These are phyloP conservation scores for Stephania cephalantha DNA, from an alignment of 164 flowering plant species.

Conservation along the genomic window DNA sequence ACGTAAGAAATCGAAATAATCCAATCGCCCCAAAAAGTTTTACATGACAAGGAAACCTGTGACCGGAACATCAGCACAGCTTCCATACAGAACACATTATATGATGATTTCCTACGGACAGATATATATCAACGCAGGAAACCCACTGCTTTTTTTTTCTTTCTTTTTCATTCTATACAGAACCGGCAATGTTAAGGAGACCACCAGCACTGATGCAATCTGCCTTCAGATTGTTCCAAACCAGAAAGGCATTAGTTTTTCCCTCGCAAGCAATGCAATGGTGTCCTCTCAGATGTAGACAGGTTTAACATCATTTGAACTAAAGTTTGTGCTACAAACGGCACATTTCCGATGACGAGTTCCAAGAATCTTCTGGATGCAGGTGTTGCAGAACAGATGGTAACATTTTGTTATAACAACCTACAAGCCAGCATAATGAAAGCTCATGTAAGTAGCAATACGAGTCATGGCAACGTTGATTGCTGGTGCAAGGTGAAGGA, in stretches of 20 bases:
- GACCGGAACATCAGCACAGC: not conserved
- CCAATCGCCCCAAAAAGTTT: slow-evolving; percentile 12
- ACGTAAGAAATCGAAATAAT: slow-evolving; percentile 12
- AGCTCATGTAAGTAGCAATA: not conserved
- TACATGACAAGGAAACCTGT: not conserved
- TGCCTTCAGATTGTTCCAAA: not conserved
- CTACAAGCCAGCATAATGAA: slow-evolving; percentile 31
- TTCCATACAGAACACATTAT: not conserved
- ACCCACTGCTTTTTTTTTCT: not conserved
- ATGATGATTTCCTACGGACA: not conserved
- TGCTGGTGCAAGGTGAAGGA: not conserved
- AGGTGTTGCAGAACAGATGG: slow-evolving; percentile 81
- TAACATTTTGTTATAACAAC: slow-evolving; percentile 96
- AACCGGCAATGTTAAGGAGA: not conserved
- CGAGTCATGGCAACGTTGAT: not conserved
- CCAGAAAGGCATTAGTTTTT: not conserved
- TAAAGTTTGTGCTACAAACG: slow-evolving; percentile 63
- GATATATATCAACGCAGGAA: not conserved
- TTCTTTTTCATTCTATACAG: not conserved
- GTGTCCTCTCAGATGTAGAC: slow-evolving; percentile 57
- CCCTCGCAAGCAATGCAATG: not conserved
- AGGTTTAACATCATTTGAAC: slow-evolving; percentile 83
- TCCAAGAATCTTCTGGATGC: slow-evolving; percentile 59
- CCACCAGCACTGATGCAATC: not conserved
- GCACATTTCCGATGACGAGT: slow-evolving; percentile 83